These are phyloP conservation scores for Chalciporus sphaerocephalus DNA, from an alignment of 768 basidiomycete genomes.

Conservation along the genomic window DNA sequence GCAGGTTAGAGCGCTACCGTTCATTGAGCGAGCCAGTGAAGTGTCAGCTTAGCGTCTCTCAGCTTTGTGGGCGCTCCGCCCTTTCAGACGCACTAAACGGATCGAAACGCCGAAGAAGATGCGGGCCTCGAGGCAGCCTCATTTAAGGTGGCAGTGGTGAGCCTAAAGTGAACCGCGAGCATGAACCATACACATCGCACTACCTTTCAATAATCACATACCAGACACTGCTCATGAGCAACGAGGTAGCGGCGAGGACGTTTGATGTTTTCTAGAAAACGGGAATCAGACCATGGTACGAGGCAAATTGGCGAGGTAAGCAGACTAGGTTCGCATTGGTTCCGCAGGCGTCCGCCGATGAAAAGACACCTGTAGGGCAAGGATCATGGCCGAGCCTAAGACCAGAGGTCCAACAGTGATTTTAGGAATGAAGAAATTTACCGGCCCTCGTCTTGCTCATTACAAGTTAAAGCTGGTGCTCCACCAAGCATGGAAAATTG, in stretches of 20 bases:
- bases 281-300: not conserved
- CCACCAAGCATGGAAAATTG: no score
- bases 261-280: slow-evolving; percentile 6
- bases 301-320: not conserved
- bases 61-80: slow-evolving; percentile 3
- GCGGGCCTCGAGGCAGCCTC: slow-evolving; percentile 28
- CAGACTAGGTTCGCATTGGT: not conserved
- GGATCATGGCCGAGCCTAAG: not conserved
- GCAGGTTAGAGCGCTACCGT: not conserved
- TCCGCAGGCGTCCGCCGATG: no score
- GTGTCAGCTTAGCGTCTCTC: not conserved
- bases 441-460: no score
- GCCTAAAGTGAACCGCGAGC: not conserved
- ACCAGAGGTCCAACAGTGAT: no score
- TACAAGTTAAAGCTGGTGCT: no score
- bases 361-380: no score
- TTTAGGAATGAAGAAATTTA: no score
- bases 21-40: not conserved
- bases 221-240: slow-evolving; percentile 12
- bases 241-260: slow-evolving; percentile 24
- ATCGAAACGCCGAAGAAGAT: not conserved
- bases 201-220: slow-evolving; percentile 9
- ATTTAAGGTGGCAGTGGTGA: slow-evolving; percentile 22
- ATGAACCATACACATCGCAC: slow-evolving; percentile 6
- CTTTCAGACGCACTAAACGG: not conserved